Evolutionary conservation across 768 basidiomycete species (phyloP), one percentile per base, ranked within the genome.

Genomic region (Atractiella rhizophila): DNA sequence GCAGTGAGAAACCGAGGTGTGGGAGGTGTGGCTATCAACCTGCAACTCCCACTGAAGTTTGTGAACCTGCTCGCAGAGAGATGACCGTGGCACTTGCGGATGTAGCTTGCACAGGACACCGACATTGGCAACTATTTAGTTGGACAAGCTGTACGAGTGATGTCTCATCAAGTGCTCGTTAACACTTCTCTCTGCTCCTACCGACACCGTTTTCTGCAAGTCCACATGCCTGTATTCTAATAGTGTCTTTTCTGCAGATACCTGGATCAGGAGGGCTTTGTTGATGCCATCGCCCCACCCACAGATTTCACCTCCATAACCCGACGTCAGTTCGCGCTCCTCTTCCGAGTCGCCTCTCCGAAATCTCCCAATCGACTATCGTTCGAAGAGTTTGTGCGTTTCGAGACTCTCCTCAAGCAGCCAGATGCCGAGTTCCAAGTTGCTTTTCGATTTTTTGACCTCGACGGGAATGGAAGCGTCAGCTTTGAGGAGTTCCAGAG

Each of bases 321-420:
- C 27, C 74, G 78, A 18, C 69, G 74, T 7, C 85, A 91, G 55
- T 96, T 81, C 56, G 74, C 71, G 28, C 75, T 86, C 44, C 68
- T 88, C 47, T 88, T 86, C 63, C 73, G 73, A 42, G 79, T 86
- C 43, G 82, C 82, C 35, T 83, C 85, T 62, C 63, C 68, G 32
- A 68, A 70, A 32, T 68, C 70, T 55, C 69, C 73, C 48, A 81
- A 74, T 28, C 63, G 77, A 20, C 68, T 88, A 40, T 76, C 76
- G 37, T 94, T 82, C 76, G 83, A 91, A 53, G 91, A 98, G 59
- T 98, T 91, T 51, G 74, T 73, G 5, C 75, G 88, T 47, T 98
- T 98, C 56, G 77, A 96, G 64, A 86, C 83, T 15, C 63, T 80
- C 48, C 62, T 88, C 53, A 83, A 94, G 64, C 68, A 79, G 48